A percentile compares a stretch with the other conserved stretches of the same genome.
Evolutionary conservation across 306 rosid genomes (phyloP).

Genomic region (Quillaja saponaria): DNA sequence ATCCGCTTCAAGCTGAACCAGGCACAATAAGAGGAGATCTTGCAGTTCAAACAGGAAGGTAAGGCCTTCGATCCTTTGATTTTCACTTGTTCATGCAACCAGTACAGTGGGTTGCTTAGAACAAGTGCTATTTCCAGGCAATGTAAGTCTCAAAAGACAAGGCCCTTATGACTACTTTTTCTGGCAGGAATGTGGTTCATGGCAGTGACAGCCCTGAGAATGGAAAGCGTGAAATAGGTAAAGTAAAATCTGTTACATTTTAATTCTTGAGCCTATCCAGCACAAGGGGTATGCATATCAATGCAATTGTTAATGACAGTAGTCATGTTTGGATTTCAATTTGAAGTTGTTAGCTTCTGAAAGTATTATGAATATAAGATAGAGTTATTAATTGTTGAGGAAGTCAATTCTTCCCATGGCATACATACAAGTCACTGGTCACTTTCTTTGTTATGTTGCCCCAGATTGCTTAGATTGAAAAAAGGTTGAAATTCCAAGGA

Average conservation of each 20-base stretch:
- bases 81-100: conserved; percentile 11
- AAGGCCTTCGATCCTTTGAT: conserved; percentile 27
- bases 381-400: background rate
- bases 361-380: background rate
- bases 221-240: conserved; percentile 91
- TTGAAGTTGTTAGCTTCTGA: background rate
- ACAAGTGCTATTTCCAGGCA: conserved; percentile 11
- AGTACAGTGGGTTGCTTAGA: conserved; percentile 3
- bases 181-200: conserved; percentile 85
- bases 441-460: conserved; percentile 6
- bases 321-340: conserved; percentile 12
- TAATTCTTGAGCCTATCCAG: conserved; percentile 12
- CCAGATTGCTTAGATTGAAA: conserved; percentile 7
- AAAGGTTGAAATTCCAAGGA: conserved; percentile 16
- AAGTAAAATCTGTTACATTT: conserved; percentile 8
- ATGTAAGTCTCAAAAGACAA: conserved; percentile 13
- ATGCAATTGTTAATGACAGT: background rate
- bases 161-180: background rate
- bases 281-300: conserved; percentile 1
- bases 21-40: conserved; percentile 99
- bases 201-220: conserved; percentile 99
- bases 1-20: conserved; percentile 97
- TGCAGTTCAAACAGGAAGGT: conserved; percentile 93
- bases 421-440: background rate
- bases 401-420: too few relatives aligned